phyloP scores from a whole-genome alignment of 2,329 filamentous ascomycete species.

The Fusarium domesticum region DNA sequence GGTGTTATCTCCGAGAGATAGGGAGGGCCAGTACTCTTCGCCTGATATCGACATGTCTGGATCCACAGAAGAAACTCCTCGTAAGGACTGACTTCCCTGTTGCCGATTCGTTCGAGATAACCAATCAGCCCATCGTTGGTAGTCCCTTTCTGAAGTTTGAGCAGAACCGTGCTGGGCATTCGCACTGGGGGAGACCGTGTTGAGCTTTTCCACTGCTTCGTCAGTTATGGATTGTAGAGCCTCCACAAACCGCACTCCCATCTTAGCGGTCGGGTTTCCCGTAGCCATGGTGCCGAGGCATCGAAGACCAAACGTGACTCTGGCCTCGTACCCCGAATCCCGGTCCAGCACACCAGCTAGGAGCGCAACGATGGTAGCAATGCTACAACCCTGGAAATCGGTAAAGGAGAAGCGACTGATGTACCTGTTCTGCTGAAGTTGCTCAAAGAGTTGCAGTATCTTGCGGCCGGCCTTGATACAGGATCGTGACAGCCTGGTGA shows the following conservation, averaged over 20 bases:
- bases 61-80: too few relatives aligned
- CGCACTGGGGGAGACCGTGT: background rate
- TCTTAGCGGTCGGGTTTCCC: constrained; percentile 26
- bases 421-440: constrained; percentile 27
- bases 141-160: constrained; percentile 3
- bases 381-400: constrained; percentile 40
- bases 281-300: constrained; percentile 35
- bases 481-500: constrained; percentile 20
- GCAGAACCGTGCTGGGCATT: background rate
- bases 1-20: background rate
- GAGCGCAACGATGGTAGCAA: constrained; percentile 36
- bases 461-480: constrained; percentile 35
- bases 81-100: background rate
- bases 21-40: background rate
- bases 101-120: constrained; percentile 10
- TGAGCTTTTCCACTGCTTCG: constrained; percentile 20
- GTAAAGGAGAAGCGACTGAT: constrained; percentile 38
- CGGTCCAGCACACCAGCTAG: constrained; percentile 35
- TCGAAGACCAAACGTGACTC: constrained; percentile 31
- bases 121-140: constrained; percentile 24
- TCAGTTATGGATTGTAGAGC: constrained; percentile 22
- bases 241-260: constrained; percentile 28
- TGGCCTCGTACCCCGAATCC: constrained; percentile 30
- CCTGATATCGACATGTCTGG: background rate
- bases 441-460: constrained; percentile 33